Evolutionary conservation across 2,329 filamentous ascomycete species (phyloP).

Genomic region (Aplosporella prunicola): DNA sequence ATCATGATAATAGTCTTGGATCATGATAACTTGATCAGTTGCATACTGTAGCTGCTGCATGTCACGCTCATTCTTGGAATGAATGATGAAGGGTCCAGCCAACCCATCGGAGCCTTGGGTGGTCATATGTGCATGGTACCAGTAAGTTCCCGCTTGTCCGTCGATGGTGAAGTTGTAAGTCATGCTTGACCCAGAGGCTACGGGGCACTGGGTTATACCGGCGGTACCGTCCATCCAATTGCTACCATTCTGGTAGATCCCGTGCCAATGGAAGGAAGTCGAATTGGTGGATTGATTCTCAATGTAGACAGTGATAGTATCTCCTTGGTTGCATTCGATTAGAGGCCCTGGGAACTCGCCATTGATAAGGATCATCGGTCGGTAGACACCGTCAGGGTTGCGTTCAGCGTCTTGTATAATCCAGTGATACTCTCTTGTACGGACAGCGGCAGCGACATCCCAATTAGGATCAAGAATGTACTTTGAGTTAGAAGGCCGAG

Average conservation of each 20-base stretch:
- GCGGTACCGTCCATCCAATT: slow-evolving; percentile 62
- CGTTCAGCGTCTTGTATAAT: slow-evolving; percentile 47
- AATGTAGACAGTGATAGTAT: slow-evolving; percentile 57
- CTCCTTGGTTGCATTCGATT: slow-evolving; percentile 46
- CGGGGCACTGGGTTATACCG: slow-evolving; percentile 57
- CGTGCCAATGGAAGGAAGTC: slow-evolving; percentile 62
- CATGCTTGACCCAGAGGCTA: slow-evolving; percentile 53
- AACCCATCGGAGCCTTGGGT: slow-evolving; percentile 64
- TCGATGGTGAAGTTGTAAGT: slow-evolving; percentile 56
- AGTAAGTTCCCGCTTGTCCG: slow-evolving; percentile 56
- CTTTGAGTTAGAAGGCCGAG: slow-evolving; percentile 9
- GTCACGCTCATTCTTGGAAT: slow-evolving; percentile 39
- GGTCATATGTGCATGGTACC: slow-evolving; percentile 64
- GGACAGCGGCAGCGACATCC: slow-evolving; percentile 43
- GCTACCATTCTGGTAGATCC: slow-evolving; percentile 60
- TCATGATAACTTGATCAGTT: slow-evolving; percentile 51
- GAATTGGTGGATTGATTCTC: slow-evolving; percentile 50
- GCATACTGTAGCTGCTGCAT: slow-evolving; percentile 34
- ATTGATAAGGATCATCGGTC: slow-evolving; percentile 35
- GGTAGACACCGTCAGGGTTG: slow-evolving; percentile 48
- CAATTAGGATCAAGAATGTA: slow-evolving; percentile 49
- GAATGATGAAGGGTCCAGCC: slow-evolving; percentile 53
- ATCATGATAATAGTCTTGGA: slow-evolving; percentile 62
- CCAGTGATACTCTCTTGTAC: slow-evolving; percentile 51
- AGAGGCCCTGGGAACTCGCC: slow-evolving; percentile 31